phyloP scores from a whole-genome alignment of 768 basidiomycete genomes.

The Naganishia randhawae region DNA sequence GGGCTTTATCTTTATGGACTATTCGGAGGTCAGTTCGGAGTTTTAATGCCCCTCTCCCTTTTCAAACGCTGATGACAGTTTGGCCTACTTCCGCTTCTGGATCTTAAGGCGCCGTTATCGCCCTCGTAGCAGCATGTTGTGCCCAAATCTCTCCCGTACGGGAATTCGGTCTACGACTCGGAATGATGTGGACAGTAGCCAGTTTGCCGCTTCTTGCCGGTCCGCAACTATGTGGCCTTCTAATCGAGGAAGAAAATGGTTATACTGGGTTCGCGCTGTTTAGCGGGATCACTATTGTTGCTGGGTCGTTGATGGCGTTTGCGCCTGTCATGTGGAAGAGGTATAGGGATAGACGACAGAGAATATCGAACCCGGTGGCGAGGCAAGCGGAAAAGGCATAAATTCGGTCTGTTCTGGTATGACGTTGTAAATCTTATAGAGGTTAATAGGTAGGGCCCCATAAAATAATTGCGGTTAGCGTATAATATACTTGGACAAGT shows the following conservation, averaged over 20 bases:
- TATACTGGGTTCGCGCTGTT: conserved; percentile 21
- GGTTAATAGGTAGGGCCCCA: neutral
- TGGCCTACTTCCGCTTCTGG: neutral
- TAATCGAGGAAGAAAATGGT: conserved; percentile 15
- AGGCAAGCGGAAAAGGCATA: neutral
- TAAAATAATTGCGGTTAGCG: too few relatives aligned
- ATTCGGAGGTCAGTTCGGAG: conserved; percentile 38
- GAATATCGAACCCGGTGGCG: neutral
- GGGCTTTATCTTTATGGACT: conserved; percentile 43
- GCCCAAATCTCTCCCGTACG: conserved; percentile 41
- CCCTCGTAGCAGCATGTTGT: conserved; percentile 41
- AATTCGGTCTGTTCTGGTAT: neutral
- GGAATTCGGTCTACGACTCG: conserved; percentile 46
- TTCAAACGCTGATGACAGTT: neutral
- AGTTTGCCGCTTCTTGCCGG: conserved; percentile 38
- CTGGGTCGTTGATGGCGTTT: conserved; percentile 21
- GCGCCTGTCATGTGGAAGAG: conserved; percentile 27
- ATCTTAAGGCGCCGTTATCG: conserved; percentile 30
- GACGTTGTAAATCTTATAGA: neutral
- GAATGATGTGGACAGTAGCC: conserved; percentile 44
- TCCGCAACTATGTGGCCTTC: conserved; percentile 39
- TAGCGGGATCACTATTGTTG: conserved; percentile 24
- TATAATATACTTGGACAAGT: too few relatives aligned
- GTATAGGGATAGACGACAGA: neutral
- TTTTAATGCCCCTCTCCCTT: neutral